phyloP scores from a whole-genome alignment of 495 filamentous ascomycete genomes.

The Aspergillus ellipticus region DNA sequence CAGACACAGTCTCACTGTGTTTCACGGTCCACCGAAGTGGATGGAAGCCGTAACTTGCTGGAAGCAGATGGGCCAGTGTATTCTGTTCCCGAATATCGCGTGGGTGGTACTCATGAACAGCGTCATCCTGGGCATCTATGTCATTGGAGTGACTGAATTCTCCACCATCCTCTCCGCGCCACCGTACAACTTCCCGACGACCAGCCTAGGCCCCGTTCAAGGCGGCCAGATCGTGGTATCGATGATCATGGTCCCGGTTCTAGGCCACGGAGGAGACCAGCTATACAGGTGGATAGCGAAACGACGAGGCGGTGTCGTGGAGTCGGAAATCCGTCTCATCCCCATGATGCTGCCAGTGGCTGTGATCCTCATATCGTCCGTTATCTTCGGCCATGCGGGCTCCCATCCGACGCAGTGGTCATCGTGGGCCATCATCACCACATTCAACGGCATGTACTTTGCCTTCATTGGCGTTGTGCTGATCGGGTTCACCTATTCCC shows the following conservation, averaged over 20 bases:
- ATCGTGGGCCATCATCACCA: slow-evolving; percentile 12
- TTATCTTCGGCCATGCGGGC: slow-evolving; percentile 24
- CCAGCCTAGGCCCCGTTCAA: slow-evolving; percentile 21
- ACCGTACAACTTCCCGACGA: slow-evolving; percentile 17
- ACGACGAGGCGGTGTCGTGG: slow-evolving; percentile 15
- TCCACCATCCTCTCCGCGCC: slow-evolving; percentile 14
- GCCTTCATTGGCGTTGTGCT: slow-evolving; percentile 22
- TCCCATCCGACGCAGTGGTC: slow-evolving; percentile 15
- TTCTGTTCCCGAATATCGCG: slow-evolving; percentile 19
- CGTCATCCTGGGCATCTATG: slow-evolving; percentile 21
- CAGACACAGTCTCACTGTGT: slow-evolving; percentile 12
- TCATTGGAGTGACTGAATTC: slow-evolving; percentile 21
- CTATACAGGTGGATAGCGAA: slow-evolving; percentile 11
- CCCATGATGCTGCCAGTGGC: slow-evolving; percentile 20
- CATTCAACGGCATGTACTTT: slow-evolving; percentile 25
- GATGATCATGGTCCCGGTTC: slow-evolving; percentile 21
- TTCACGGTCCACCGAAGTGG: slow-evolving; percentile 8
- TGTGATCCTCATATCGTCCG: slow-evolving; percentile 16
- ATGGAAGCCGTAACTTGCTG: slow-evolving; percentile 13
- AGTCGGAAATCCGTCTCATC: slow-evolving; percentile 22
- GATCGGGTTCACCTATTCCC: slow-evolving; percentile 24
- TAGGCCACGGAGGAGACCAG: slow-evolving; percentile 23
- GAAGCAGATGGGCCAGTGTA: slow-evolving; percentile 20
- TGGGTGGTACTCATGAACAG: slow-evolving; percentile 25
- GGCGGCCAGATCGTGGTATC: slow-evolving; percentile 22